Evolutionary conservation across 2,329 filamentous ascomycete species (phyloP).

Genomic region (Bertia moriformis): DNA sequence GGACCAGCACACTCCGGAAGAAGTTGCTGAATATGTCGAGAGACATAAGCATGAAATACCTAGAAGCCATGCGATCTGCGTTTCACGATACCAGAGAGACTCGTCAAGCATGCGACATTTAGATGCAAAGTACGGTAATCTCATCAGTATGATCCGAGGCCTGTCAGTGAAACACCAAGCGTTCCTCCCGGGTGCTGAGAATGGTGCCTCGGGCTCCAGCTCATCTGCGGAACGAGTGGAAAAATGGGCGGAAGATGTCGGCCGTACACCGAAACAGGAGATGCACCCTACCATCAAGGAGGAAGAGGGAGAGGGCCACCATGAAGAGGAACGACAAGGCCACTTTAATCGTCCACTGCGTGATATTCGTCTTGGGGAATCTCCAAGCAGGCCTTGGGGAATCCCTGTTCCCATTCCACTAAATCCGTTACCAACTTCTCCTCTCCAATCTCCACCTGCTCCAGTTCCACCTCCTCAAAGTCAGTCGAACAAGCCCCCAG

Average conservation of each 20-base stretch:
- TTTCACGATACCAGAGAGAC: not conserved
- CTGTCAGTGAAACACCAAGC: slow-evolving; percentile 1
- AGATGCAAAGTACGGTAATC: not conserved
- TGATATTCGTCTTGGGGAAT: not conserved
- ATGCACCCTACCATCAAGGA: not conserved
- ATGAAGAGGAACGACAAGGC: not conserved
- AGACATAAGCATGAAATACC: slow-evolving; percentile 1
- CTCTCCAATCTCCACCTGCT: not conserved
- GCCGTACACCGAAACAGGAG: not conserved
- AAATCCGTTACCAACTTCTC: too few relatives aligned
- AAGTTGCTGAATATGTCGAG: slow-evolving; percentile 1
- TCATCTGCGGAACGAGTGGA: slow-evolving; percentile 1
- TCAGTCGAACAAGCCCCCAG: too few relatives aligned
- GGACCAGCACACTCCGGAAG: slow-evolving; percentile 1
- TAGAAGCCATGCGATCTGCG: not conserved
- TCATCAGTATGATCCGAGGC: slow-evolving; percentile 1
- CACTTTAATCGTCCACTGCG: not conserved
- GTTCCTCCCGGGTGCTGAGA: not conserved
- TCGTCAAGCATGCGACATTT: not conserved
- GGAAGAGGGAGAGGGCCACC: not conserved
- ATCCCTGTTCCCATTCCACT: not conserved
- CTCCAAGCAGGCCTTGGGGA: slow-evolving; percentile 1
- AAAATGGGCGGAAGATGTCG: slow-evolving; percentile 1
- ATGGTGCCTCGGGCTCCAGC: not conserved
- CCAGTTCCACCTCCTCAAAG: too few relatives aligned